Evolutionary conservation across 208 protist species (phyloP), one percentile per base, ranked within the genome.

Genomic region (Trypanosoma rangeli): DNA sequence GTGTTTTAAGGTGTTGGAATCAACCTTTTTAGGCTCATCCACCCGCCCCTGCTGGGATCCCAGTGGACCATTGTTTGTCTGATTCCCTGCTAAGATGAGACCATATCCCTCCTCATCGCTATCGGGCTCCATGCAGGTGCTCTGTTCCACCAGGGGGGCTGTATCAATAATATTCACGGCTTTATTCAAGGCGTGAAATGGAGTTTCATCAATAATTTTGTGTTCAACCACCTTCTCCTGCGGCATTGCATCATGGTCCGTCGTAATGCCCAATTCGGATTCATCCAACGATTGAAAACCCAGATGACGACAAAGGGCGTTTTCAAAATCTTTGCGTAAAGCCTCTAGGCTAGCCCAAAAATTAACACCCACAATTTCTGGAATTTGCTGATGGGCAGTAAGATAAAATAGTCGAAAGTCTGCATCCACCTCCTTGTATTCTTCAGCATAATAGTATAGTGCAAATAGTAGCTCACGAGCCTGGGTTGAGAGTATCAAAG

Each of bases 401-500:
- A 96, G 75, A 75, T 90, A 93, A 55, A 96, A 96, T 22, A 96
- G 82, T 12, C 84, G 82, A 70, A 93, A 90, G 74, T 96, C 91
- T 0, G 84, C 70, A 64, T 96, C 91, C 3, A 55, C 44, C 33
- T 90, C 85, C 50, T 92, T 93, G 79, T 87, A 94, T 69, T 96
- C 88, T 67, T 93, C 74, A 13, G 85, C 80, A 74, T 86, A 92
- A 74, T 89, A 90, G 70, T 93, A 94, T 15, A 96, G 64, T 13
- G 85, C 84, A 18, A 64, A 81, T 13, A 96, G 83, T 29, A 94
- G 39, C 68, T 96, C 91, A 22, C 84, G 80, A 46, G 74, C 78
- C 35, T 77, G 70, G n/a, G 65, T 26, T 3, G 68, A 65, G 9
- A 82, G 39, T 0, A 28, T 26, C 65, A 76, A 49, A 44, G 57